Evolutionary conservation across 78 protist genomes (phyloP), one percentile per base, ranked within the genome.

Genomic region (Polysphondylium violaceum): DNA sequence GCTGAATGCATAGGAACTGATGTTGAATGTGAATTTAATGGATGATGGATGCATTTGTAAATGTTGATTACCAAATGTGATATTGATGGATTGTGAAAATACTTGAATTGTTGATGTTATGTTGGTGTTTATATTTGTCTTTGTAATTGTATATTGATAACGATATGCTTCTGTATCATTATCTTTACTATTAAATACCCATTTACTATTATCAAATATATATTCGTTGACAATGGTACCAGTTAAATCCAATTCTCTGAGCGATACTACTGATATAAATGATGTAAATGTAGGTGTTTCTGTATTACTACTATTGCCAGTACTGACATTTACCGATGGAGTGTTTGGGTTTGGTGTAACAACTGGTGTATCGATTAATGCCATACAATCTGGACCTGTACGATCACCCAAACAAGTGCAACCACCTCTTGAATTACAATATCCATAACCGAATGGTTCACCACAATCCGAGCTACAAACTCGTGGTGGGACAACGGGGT

Each of bases 21-120:
- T 12, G 4, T 63, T 7, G 36, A 79, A 40, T 16, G 88, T 67
- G 27, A 67, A 79, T 67, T 79, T 79, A 2, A 79, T 78, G 31
- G 88, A 31, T 19, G 65, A 61, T 78, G 88, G 88, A 29, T 27
- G 17, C 88, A 78, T 78, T 35, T 16, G 21, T 19, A 64, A 19
- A 11, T 29, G 33, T 51, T 64, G 67, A 16, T 38, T n/a, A 11
- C 68, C 74, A 65, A 78, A 78, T 43, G 27, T 1, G 35, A 64
- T n/a, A 0, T 27, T 50, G 14, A 40, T 67, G 4, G 14, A 19
- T 7, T 51, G 14, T 16, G 41, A 11, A 63, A 64, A 78, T 43
- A 29, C 61, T 65, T 78, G 58, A 41, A 64, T 11, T 9, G 17
- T 8, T 12, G 65, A 74, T 1, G 58, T 59, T 35, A 78, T 17